Evolutionary conservation across 2,329 filamentous ascomycete species (phyloP), one percentile per base, ranked within the genome.

Genomic region (Fusarium dimerum): DNA sequence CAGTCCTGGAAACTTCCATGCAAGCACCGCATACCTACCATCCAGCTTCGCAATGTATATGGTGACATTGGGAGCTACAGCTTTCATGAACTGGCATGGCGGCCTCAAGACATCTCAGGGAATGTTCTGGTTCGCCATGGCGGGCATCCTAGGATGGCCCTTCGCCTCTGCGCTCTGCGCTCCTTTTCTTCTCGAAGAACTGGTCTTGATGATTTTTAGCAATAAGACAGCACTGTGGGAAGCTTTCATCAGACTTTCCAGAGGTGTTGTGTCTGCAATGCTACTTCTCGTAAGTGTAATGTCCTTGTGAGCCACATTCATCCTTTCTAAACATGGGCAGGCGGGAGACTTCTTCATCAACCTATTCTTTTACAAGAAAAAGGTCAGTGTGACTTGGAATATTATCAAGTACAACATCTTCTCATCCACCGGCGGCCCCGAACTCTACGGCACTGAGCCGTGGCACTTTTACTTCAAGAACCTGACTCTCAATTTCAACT

Each of bases 391-490:
- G 7, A 86, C 92, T 1, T 89, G 91, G 80, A 97, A 97, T 67
- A 97, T 99, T 66, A 86, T 99, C 65, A 84, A 88, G 59, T 99
- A 99, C 80, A 99, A 99, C 69, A 84, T 99, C 41, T 93, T 99
- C 68, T 89, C 89, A 8, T 85, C 85, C 7, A 82, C 84, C 0
- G 89, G 86, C 32, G 94, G 93, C 0, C 94, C 94, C 0, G 84
- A 96, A 50, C 89, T 99, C 36, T 99, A 97, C 66, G 94, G 94
- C 42, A 95, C 90, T 1, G 94, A 99, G 72, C 90, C 93, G 2
- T 97, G 93, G 94, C 88, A 92, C 48, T 99, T 97, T 69, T 99
- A 99, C 72, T 79, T 96, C 63, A 89, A 90, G 63, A 99, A 99
- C 65, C 76, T 99, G 41, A 76, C 88, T 15, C 79, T 99, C 52